phyloP scores from a whole-genome alignment of 2,329 filamentous ascomycete species.

The Phoma sp. region DNA sequence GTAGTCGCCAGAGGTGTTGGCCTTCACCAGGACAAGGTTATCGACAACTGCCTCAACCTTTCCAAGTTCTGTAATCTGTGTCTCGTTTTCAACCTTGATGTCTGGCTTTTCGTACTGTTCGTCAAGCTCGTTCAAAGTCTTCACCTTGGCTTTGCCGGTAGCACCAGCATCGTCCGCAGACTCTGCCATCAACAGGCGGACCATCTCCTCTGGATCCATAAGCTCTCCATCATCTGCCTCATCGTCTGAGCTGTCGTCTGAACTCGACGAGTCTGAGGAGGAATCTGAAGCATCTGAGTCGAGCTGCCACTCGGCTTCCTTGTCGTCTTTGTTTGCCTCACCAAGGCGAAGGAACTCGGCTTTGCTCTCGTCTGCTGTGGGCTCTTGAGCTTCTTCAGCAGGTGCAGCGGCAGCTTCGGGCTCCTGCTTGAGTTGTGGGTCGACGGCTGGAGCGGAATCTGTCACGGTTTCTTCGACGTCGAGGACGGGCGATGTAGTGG shows the following conservation, averaged over 20 bases:
- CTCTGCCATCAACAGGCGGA: slow-evolving; percentile 85
- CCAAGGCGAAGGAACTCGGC: slow-evolving; percentile 55
- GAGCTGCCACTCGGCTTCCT: slow-evolving; percentile 81
- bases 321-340: slow-evolving; percentile 55
- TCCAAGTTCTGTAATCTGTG: slow-evolving; percentile 79
- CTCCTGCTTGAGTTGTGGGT: slow-evolving; percentile 19
- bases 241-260: slow-evolving; percentile 65
- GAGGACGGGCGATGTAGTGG: slow-evolving; percentile 21
- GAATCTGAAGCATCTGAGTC: slow-evolving; percentile 68
- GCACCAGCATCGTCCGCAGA: slow-evolving; percentile 81
- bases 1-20: slow-evolving; percentile 79
- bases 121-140: slow-evolving; percentile 82
- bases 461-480: slow-evolving; percentile 28
- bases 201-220: slow-evolving; percentile 81
- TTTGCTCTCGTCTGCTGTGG: slow-evolving; percentile 37
- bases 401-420: slow-evolving; percentile 17
- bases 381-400: slow-evolving; percentile 12
- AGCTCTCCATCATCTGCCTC: slow-evolving; percentile 68
- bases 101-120: slow-evolving; percentile 69
- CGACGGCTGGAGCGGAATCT: slow-evolving; percentile 22
- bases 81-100: slow-evolving; percentile 77
- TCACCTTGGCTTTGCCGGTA: slow-evolving; percentile 65
- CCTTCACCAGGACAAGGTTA: slow-evolving; percentile 79
- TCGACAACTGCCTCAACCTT: slow-evolving; percentile 79
- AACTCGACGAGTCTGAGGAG: slow-evolving; percentile 57